phyloP scores from a whole-genome alignment of 2,329 filamentous ascomycete species.

The Fusarium neocosmosporiellum region DNA sequence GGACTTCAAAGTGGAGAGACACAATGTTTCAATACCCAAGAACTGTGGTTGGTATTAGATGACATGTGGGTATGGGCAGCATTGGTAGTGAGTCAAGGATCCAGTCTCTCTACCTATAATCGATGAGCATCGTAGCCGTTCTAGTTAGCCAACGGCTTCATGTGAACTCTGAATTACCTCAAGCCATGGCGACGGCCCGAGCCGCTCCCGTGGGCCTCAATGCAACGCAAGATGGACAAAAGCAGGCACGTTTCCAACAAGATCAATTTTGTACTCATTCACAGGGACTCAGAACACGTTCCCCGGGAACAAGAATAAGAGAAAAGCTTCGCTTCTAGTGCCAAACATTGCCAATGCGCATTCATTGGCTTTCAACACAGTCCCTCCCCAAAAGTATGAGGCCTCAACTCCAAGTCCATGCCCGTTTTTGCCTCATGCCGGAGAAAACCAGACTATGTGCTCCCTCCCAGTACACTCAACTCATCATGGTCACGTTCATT shows the following conservation, averaged over 20 bases:
- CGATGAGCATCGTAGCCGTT: neutral
- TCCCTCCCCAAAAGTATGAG: slow-evolving; percentile 36
- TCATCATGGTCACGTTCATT: slow-evolving; percentile 42
- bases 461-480: slow-evolving; percentile 30
- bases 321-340: slow-evolving; percentile 41
- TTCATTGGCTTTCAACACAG: slow-evolving; percentile 25
- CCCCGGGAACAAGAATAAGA: slow-evolving; percentile 31
- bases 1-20: neutral
- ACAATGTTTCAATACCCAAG: neutral
- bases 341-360: slow-evolving; percentile 23
- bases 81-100: neutral
- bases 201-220: slow-evolving; percentile 10
- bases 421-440: slow-evolving; percentile 33
- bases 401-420: slow-evolving; percentile 43
- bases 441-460: slow-evolving; percentile 27
- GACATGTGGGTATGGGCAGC: neutral
- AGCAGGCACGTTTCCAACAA: slow-evolving; percentile 29
- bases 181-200: slow-evolving; percentile 21
- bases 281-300: slow-evolving; percentile 18
- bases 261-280: slow-evolving; percentile 30
- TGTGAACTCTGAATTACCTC: slow-evolving; percentile 8
- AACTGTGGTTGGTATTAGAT: neutral
- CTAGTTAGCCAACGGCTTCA: neutral
- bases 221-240: neutral
- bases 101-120: neutral